Percentiles rank a stretch among this genome's conserved stretches.
These are phyloP conservation scores for Silybum marianum DNA, from an alignment of 129 eudicot species.

Conservation along the genomic window DNA sequence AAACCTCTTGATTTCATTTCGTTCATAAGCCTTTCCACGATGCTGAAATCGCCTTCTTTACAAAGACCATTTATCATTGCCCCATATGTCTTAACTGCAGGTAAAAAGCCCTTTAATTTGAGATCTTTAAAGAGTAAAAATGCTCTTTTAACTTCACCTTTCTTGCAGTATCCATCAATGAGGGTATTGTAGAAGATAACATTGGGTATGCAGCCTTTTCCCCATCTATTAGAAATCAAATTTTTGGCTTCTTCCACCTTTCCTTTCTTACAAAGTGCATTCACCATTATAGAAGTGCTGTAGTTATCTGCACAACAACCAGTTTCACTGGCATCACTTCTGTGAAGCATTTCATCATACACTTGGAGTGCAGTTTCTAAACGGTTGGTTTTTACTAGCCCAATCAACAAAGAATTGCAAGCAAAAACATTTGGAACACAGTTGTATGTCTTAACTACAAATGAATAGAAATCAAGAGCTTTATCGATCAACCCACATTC, in stretches of 20 bases:
- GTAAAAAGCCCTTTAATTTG: constrained; percentile 73
- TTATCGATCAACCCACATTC: constrained; percentile 61
- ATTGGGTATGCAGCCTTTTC: constrained; percentile 70
- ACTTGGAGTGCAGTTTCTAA: constrained; percentile 46
- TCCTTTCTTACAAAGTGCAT: constrained; percentile 76
- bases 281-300: constrained; percentile 72
- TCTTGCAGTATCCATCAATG: constrained; percentile 83
- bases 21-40: constrained; percentile 52
- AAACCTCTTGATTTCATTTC: constrained; percentile 76
- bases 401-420: constrained; percentile 74
- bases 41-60: constrained; percentile 59
- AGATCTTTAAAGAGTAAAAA: constrained; percentile 54
- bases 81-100: constrained; percentile 77
- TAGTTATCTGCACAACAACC: constrained; percentile 65
- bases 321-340: constrained; percentile 33
- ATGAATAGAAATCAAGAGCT: constrained; percentile 56
- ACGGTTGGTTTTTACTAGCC: constrained; percentile 50
- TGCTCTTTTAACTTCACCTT: constrained; percentile 64
- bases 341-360: constrained; percentile 68
- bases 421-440: constrained; percentile 60
- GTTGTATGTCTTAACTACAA: constrained; percentile 34
- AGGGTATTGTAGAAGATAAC: constrained; percentile 79
- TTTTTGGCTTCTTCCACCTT: constrained; percentile 69
- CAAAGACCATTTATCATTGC: constrained; percentile 74
- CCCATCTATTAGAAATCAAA: constrained; percentile 85